These are phyloP conservation scores for Suhomyces choctaworum DNA, from an alignment of 1,139 yeast species.

Conservation along the genomic window DNA sequence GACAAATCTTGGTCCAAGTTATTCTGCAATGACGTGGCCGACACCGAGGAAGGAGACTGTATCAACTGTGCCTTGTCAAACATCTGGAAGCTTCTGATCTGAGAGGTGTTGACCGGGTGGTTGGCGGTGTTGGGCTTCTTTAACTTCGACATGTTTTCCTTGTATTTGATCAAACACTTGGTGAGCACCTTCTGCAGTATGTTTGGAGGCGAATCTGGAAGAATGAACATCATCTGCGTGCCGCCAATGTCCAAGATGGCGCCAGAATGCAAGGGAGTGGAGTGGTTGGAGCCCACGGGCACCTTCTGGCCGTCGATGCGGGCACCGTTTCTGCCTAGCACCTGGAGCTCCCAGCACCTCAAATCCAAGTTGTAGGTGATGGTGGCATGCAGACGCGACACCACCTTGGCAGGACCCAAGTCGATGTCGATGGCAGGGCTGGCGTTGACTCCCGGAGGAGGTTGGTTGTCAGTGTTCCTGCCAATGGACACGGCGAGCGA, in stretches of 20 bases:
- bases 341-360: slow-evolving; percentile 82
- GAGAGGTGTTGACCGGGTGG: slow-evolving; percentile 2
- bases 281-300: slow-evolving; percentile 42
- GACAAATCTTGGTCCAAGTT: slow-evolving; percentile 70
- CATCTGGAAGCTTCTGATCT: slow-evolving; percentile 53
- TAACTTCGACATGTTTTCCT: slow-evolving; percentile 20
- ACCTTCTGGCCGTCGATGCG: slow-evolving; percentile 74
- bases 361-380: slow-evolving; percentile 74
- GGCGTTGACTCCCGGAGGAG: slow-evolving; percentile 15
- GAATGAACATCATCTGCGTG: slow-evolving; percentile 96
- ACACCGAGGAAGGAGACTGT: slow-evolving; percentile 42
- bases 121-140: slow-evolving; percentile 15
- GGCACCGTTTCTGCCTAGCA: slow-evolving; percentile 90
- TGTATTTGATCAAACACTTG: slow-evolving; percentile 37
- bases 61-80: slow-evolving; percentile 44
- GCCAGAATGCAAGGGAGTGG: slow-evolving; percentile 72
- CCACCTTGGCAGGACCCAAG: slow-evolving; percentile 95
- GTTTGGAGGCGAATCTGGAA: slow-evolving; percentile 86
- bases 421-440: slow-evolving; percentile 66
- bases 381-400: slow-evolving; percentile 83
- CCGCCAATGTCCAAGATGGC: slow-evolving; percentile 93
- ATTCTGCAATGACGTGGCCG: slow-evolving; percentile 46
- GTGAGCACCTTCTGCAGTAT: slow-evolving; percentile 54
- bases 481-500: slow-evolving; percentile 79
- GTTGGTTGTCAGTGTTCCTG: slow-evolving; percentile 66